Evolutionary conservation across 768 basidiomycete genomes (phyloP), one percentile per base, ranked within the genome.

Genomic region (Boletus sensibilis): DNA sequence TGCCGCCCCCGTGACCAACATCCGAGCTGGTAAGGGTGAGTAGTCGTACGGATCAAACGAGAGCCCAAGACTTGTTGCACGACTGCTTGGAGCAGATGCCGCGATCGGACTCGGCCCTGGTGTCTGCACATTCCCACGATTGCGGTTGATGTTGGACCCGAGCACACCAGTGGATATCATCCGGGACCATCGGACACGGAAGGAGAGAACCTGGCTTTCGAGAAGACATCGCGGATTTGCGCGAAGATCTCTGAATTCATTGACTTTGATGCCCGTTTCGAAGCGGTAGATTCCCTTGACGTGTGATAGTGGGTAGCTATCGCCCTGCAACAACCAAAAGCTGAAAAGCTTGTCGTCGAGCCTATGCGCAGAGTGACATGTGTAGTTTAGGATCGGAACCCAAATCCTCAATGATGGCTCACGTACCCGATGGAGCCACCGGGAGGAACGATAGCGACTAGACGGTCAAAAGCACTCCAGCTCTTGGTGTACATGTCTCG

Each of bases 401-500:
- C n/a, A 34, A 35, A 52, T 39, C 39, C 41, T 29, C 57, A 53
- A 62, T 59, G 18, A 20, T 41, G 21, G 27, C 11, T 27, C 44
- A 75, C 85, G 39, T 66, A 91, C 88, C 92, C 92, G 53, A 93
- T 93, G 0, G 89, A 90, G 8, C 92, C 92, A 11, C 91, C 92
- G 0, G 91, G 91, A n/a, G 92, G 90, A 0, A 94, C 90, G 57
- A 94, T 91, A 5, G 89, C 88, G 18, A 94, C 88, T 7, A 94
- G 80, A 11, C 92, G 84, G 68, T 93, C 91, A 64, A 94, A 93
- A 2, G 91, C 91, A 67, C 89, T 91, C 92, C 92, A 94, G 60
- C 88, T 91, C 72, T 94, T 94, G 25, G 90, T 92, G 67, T 94
- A 94, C 88, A 92, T 89, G 62, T 93, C 91, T 54, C 91, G 83